Conservation (phyloP, 2,329 filamentous ascomycete species). For the Pochonia chlamydosporia region DNA sequence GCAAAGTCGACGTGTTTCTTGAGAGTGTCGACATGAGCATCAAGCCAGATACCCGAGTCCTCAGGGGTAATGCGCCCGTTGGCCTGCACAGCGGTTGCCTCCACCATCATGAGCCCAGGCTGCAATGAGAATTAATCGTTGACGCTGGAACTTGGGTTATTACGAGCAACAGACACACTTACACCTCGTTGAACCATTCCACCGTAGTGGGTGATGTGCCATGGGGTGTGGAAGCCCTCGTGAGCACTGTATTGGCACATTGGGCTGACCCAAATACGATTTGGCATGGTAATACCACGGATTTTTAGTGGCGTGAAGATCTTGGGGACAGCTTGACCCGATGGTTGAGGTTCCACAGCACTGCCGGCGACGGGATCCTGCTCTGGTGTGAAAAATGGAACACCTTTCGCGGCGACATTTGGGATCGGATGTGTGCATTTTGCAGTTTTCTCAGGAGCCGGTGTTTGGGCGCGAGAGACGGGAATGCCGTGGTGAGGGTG, state of each 20-base stretch:
- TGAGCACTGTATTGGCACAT: slow-evolving; percentile 42
- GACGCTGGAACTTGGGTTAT: background rate
- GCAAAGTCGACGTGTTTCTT: slow-evolving; percentile 55
- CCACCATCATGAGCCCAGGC: slow-evolving; percentile 59
- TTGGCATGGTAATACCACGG: slow-evolving; percentile 36
- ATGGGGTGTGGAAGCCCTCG: slow-evolving; percentile 58
- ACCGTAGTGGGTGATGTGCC: slow-evolving; percentile 69
- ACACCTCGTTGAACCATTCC: slow-evolving; percentile 64
- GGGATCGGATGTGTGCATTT: slow-evolving; percentile 17
- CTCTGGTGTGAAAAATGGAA: slow-evolving; percentile 43
- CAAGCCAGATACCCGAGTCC: slow-evolving; percentile 64
- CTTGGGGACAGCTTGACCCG: slow-evolving; percentile 44
- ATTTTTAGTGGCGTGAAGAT: slow-evolving; percentile 42
- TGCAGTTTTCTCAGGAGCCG: slow-evolving; percentile 12
- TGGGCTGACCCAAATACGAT: slow-evolving; percentile 40
- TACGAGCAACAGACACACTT: slow-evolving; percentile 9
- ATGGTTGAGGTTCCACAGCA: slow-evolving; percentile 36
- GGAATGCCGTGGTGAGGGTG: slow-evolving; percentile 22
- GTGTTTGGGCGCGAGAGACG: slow-evolving; percentile 18
- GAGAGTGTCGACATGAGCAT: slow-evolving; percentile 59
- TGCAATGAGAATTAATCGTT: background rate
- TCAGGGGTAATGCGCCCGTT: slow-evolving; percentile 69
- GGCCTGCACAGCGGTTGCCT: slow-evolving; percentile 62
- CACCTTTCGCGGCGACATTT: slow-evolving; percentile 21
- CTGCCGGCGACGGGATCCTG: slow-evolving; percentile 39